Evolutionary conservation across 73 alveolate genomes (phyloP).

Genomic region (Tetrahymena malaccensis): DNA sequence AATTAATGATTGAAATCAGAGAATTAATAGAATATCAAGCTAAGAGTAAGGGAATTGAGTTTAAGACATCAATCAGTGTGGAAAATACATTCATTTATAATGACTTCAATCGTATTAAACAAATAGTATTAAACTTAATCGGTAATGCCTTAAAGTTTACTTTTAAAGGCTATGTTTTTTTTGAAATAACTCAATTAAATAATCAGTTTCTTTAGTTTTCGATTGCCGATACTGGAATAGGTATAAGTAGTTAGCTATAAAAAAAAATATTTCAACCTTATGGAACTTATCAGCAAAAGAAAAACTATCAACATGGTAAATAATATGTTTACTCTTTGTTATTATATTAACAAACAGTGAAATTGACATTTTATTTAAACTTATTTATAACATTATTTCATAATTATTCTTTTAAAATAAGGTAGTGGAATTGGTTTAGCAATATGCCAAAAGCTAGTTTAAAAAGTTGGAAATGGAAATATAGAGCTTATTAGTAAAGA

Average conservation of each 20-base stretch:
- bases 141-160: not conserved
- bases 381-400: too few relatives aligned
- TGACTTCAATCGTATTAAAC: not conserved
- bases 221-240: not conserved
- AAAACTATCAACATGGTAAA: not conserved
- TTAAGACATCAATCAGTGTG: not conserved
- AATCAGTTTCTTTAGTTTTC: not conserved
- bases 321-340: too few relatives aligned
- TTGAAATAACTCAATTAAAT: not conserved
- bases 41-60: not conserved
- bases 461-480: not conserved
- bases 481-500: not conserved
- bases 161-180: not conserved
- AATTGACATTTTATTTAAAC: too few relatives aligned
- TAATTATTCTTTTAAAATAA: not conserved
- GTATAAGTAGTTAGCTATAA: not conserved
- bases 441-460: not conserved
- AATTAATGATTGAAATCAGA: not conserved
- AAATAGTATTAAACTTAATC: not conserved
- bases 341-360: too few relatives aligned
- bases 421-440: not conserved
- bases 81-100: not conserved
- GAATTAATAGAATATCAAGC: not conserved
- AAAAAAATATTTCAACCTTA: not conserved
- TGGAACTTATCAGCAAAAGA: not conserved